Evolutionary conservation across 2,329 filamentous ascomycete species (phyloP).

Genomic region (Neurospora sp.): DNA sequence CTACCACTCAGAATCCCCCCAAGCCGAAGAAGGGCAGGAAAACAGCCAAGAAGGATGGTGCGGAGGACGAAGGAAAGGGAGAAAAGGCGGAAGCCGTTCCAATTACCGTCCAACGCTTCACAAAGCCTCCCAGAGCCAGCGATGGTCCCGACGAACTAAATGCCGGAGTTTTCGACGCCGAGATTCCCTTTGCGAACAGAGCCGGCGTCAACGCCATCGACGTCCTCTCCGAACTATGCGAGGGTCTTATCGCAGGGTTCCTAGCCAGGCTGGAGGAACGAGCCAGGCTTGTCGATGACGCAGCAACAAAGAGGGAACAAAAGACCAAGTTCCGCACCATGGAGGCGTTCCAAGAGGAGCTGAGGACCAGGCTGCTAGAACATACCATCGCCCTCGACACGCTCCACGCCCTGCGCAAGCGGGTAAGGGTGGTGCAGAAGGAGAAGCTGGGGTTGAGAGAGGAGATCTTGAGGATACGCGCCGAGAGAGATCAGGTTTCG

Average conservation of each 20-base stretch:
- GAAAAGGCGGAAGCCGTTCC: constrained; percentile 30
- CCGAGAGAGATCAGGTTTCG: constrained; percentile 51
- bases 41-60: constrained; percentile 4
- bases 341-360: constrained; percentile 47
- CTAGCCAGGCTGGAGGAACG: constrained; percentile 38
- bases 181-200: constrained; percentile 44
- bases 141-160: constrained; percentile 31
- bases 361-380: constrained; percentile 44
- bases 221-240: constrained; percentile 50
- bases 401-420: constrained; percentile 45
- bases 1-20: not conserved
- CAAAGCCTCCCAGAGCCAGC: constrained; percentile 30
- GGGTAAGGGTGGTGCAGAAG: constrained; percentile 45
- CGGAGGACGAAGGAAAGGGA: constrained; percentile 12
- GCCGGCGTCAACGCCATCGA: constrained; percentile 52
- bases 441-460: constrained; percentile 47
- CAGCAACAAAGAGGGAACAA: constrained; percentile 41
- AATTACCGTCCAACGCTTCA: constrained; percentile 52
- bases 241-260: constrained; percentile 45
- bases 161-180: constrained; percentile 31
- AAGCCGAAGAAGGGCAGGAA: constrained; percentile 10
- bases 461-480: constrained; percentile 48
- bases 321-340: constrained; percentile 45
- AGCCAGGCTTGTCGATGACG: constrained; percentile 30
- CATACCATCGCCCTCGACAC: constrained; percentile 53